Percentiles rank a stretch among this genome's conserved stretches.
These are phyloP conservation scores for Macadamia integrifolia DNA, from an alignment of 164 flowering plant genomes.

Conservation along the genomic window DNA sequence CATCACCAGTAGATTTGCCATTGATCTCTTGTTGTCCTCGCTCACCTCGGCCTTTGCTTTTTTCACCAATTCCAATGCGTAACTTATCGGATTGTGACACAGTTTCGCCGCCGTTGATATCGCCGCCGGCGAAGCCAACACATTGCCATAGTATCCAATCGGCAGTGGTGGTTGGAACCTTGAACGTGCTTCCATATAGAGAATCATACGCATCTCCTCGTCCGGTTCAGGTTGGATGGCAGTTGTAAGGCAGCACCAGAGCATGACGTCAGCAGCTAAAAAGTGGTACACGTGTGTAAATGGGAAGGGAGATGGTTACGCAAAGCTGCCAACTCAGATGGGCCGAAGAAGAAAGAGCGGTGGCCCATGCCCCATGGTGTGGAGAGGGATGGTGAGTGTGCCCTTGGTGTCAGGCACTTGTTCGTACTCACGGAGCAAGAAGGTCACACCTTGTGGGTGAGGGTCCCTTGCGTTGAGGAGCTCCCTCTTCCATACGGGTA, in stretches of 20 bases:
- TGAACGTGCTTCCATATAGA: conserved; percentile 15
- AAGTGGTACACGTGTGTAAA: conserved; percentile 11
- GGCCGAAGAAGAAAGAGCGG: conserved; percentile 27
- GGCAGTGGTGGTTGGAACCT: conserved; percentile 14
- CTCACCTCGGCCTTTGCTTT: conserved; percentile 20
- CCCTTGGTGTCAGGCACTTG: conserved; percentile 7
- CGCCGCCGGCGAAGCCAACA: conserved; percentile 19
- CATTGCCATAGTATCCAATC: conserved; percentile 27
- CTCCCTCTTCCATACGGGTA: conserved; percentile 28
- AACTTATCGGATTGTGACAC: conserved; percentile 15
- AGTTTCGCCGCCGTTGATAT: conserved; percentile 13
- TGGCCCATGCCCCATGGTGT: conserved; percentile 15
- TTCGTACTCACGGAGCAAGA: conserved; percentile 24
- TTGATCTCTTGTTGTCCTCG: conserved; percentile 28
- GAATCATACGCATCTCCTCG: conserved; percentile 21
- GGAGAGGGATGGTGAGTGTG: not conserved
- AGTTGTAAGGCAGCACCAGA: conserved; percentile 34
- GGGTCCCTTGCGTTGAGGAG: conserved; percentile 24
- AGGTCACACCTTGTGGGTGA: conserved; percentile 8
- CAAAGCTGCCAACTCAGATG: conserved; percentile 10
- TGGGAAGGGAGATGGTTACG: conserved; percentile 13
- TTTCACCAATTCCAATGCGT: conserved; percentile 24
- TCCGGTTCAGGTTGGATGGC: conserved; percentile 20
- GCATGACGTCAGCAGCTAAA: conserved; percentile 28
- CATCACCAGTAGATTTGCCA: conserved; percentile 25